Base-by-base conservation (phyloP, 495 filamentous ascomycete genomes). In the Podospora comata region DNA sequence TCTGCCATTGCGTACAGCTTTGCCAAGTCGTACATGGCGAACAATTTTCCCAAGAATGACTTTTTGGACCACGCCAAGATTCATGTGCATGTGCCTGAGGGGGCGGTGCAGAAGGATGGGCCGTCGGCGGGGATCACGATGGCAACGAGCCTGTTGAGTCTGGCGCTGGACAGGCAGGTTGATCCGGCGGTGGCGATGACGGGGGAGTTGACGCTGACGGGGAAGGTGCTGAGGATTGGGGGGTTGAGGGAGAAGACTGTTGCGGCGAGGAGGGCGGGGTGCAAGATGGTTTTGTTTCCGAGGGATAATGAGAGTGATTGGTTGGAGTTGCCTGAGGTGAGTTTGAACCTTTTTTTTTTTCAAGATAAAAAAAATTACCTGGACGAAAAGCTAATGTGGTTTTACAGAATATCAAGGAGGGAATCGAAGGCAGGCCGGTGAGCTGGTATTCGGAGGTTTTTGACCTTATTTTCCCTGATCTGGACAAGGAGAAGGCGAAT, bases 231-330 rank as follows among this genome's bases (percentile, higher is more conserved):
- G 65, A 86, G 96, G 73, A 99, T 99, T 81, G 96, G 96, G 28
- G 96, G 96, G 0, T 80, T 99, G 73, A 85, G 96, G 66, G 96
- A 99, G 85, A 99, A 99, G 88, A 97, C 95, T n/a, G 95, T 99
- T 63, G 96, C 96, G 61, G 96, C 96, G 62, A 86, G 94, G 70
- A 85, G 96, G 66, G 95, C 96, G 60, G 96, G 96, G 67, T 96
- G 93, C 67, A 95, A 90, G 82, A 97, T 87, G 83, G 88, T 99
- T 73, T 89, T 99, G 73, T 99, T 99, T 84, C 96, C 96, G 60
- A 83, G 86, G 59, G 96, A 98, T 80, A 98, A 98, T 82, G 86
- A 89, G 82, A 92, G 90, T 56, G 95, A 99, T 84, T 99, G 96
- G 96, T 81, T 98, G 60, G 96, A 99, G 80, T 85, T 99, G 73